These are phyloP conservation scores for Penicillium alfredii DNA, from an alignment of 495 filamentous ascomycete genomes.

Conservation along the genomic window DNA sequence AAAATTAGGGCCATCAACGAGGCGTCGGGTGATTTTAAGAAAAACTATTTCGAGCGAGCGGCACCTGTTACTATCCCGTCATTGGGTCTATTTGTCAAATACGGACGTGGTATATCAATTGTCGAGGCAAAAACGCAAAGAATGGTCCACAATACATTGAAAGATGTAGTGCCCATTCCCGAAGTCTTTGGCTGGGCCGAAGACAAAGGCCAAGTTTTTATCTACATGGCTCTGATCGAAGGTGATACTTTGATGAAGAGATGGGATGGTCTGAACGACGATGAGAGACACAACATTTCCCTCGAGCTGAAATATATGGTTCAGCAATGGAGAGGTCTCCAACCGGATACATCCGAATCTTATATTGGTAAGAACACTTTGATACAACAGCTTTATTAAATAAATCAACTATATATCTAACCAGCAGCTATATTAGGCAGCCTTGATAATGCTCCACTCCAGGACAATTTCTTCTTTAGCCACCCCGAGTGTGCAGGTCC, in stretches of 20 bases:
- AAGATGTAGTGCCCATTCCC: slow-evolving; percentile 34
- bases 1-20: slow-evolving; percentile 17
- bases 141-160: slow-evolving; percentile 27
- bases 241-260: slow-evolving; percentile 32
- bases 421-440: too few relatives aligned
- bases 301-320: slow-evolving; percentile 29
- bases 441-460: slow-evolving; percentile 17
- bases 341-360: too few relatives aligned
- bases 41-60: slow-evolving; percentile 11
- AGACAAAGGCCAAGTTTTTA: slow-evolving; percentile 37
- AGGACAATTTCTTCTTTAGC: slow-evolving; percentile 15
- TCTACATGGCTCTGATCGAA: slow-evolving; percentile 43
- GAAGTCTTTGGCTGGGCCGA: slow-evolving; percentile 43
- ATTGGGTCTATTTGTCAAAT: slow-evolving; percentile 42
- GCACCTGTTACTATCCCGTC: slow-evolving; percentile 33
- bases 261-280: slow-evolving; percentile 29
- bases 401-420: too few relatives aligned
- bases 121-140: slow-evolving; percentile 40
- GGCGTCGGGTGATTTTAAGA: slow-evolving; percentile 8
- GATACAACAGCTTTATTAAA: too few relatives aligned
- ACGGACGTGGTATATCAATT: slow-evolving; percentile 31
- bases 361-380: too few relatives aligned
- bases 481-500: slow-evolving; percentile 16
- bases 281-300: slow-evolving; percentile 34
- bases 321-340: slow-evolving; percentile 24